phyloP scores from a whole-genome alignment of 2,329 filamentous ascomycete genomes.

The Aciculosporium take region DNA sequence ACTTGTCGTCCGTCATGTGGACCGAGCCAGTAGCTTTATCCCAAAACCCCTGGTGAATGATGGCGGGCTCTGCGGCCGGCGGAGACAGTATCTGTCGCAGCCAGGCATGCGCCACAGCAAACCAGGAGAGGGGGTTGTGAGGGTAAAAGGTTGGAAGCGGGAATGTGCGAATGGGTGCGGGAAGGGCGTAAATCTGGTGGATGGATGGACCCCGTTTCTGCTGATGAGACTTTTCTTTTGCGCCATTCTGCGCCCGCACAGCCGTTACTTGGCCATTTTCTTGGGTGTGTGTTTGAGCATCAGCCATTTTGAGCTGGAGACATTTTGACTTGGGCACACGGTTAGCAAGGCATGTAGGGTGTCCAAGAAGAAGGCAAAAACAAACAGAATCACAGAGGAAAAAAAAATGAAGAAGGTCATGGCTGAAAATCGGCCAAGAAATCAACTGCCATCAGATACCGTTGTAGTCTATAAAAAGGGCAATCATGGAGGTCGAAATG shows the following conservation, averaged over 20 bases:
- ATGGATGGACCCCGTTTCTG: conserved; percentile 29
- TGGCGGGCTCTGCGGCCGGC: conserved; percentile 47
- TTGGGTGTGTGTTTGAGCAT: conserved; percentile 17
- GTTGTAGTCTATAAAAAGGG: conserved; percentile 79
- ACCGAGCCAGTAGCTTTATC: conserved; percentile 71
- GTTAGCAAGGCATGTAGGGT: conserved; percentile 1
- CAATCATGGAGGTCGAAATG: conserved; percentile 47
- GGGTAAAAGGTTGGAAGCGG: conserved; percentile 81
- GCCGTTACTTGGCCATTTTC: conserved; percentile 7
- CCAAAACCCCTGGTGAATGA: conserved; percentile 61
- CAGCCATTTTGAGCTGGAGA: conserved; percentile 29
- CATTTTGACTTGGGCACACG: conserved; percentile 29
- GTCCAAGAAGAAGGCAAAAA: background rate
- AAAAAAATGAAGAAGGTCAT: background rate
- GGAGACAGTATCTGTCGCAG: conserved; percentile 57
- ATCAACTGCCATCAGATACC: conserved; percentile 65
- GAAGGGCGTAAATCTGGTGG: conserved; percentile 66
- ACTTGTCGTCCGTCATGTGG: conserved; percentile 62
- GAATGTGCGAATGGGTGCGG: conserved; percentile 66
- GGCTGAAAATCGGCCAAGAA: background rate
- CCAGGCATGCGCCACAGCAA: conserved; percentile 68
- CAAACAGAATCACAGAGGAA: no score
- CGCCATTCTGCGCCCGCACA: conserved; percentile 7
- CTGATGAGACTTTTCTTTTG: conserved; percentile 11
- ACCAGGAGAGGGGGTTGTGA: conserved; percentile 77